Evolutionary conservation across 2,329 filamentous ascomycete species (phyloP), one percentile per base, ranked within the genome.

Genomic region (Emydomyces testavorans): DNA sequence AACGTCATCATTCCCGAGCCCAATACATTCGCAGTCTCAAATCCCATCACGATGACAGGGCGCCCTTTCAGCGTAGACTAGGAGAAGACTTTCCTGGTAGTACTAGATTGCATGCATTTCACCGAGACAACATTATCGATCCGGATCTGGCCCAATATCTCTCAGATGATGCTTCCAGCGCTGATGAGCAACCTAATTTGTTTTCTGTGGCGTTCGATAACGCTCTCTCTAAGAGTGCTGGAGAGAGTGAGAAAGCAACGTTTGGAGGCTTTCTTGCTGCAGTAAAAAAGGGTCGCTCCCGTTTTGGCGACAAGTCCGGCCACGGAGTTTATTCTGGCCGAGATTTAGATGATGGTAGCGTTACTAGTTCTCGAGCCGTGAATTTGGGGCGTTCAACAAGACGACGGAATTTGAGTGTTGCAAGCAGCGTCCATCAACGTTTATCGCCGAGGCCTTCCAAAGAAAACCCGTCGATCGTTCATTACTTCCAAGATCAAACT

Each of bases 121-220:
- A 98, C 62, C 88, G 92, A 60, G 92, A 98, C 69, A 96, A 92
- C 60, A 94, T 98, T 56, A 96, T 98, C 56, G 92, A 98, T 61
- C 92, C 92, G 1, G 92, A 98, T 59, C 71, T 98, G 46, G 90
- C 89, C 4, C 85, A 87, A 28, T 98, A 93, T 66, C 84, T 98
- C 74, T 98, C 92, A 5, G 92, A 98, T 62, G 82, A 85, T 56
- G 88, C 85, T 40, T 94, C 89, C 1, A 95, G 87, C 58, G 90
- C 85, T 31, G 89, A 94, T 57, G 89, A 98, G 55, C 85, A 93
- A 57, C 82, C 89, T 66, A 89, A 83, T 59, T 82, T 95, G 10
- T 85, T 94, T 65, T 69, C 75, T 18, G 81, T 84, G 1, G 80
- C 88, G n/a, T 79, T 76, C 49, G 75, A 76, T 39, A 80, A 82